Evolutionary conservation across 768 basidiomycete genomes (phyloP), one percentile per base, ranked within the genome.

Genomic region (Sarcodon sp.): DNA sequence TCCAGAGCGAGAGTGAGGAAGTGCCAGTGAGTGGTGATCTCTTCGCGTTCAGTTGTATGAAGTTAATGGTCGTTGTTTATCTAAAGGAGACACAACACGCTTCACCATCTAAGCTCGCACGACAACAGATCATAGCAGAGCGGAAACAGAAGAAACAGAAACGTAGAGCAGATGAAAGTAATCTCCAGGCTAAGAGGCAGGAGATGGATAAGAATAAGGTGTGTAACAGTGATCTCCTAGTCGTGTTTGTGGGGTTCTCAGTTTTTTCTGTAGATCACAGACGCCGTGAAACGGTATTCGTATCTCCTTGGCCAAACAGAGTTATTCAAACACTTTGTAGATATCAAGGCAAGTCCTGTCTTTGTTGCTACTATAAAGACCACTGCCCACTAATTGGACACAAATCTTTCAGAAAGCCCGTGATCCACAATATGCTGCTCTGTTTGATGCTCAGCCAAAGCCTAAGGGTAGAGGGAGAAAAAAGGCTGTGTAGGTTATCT

Each of bases 261-360:
- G 51, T 56, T 57, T 43, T 13, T 35, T 41, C 47, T 0, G 16
- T 54, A 97, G 90, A 75, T 92, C 36, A 69, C 88, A 15, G 93
- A 97, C 59, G 89, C 92, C 8, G 87, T 97, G 51, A 98, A 98
- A 63, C 83, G 92, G 13, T 98, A 97, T 61, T 88, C 87, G 2
- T 98, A 97, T 64, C 77, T 98, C n/a, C 75, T 99, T 1, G 96
- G 96, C 7, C 93, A 99, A 63, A 98, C 94, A 0, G 96, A 98
- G 54, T 72, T 98, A 15, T 99, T 99, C 72, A 90, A 91, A 56
- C 94, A 98, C 64, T 98, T 98, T 60, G 88, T 97, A 6, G 91
- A 97, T 61, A 83, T 97, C 65, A 96, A 96, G 76, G 90, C 87
- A 16, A 27, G 70, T 9, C 53, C 38, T 4, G 46, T 36, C 39